Base-by-base conservation (phyloP, 805 yeast genomes). In the Nakazawaea wickerhamii region DNA sequence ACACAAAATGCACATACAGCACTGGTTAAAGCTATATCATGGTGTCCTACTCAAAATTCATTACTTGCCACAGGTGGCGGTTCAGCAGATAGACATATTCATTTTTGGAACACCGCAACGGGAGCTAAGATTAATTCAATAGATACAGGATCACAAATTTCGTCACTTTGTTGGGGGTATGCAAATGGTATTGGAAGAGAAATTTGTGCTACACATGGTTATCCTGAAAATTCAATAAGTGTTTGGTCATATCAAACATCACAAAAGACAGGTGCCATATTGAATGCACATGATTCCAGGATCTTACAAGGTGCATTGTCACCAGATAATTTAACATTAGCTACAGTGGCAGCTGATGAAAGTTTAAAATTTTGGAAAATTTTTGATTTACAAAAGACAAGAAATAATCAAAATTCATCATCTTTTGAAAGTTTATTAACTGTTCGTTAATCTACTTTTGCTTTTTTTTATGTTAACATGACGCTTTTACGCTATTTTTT, bases 11-110 rank as follows among this genome's bases (percentile, higher is more conserved):
- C 79, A 42, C 99, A 91, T 63, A 81, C 77, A 23, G 96, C 98
- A 0, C 98, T 98, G 0, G 96, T 91, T 4, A 93, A 93, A 63
- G 97, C 98, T 1, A 61, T 93, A 38, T 80, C 91, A 7, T 91
- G 97, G 96, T 84, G 95, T 57, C 98, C 98, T 2, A 83, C 83
- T 59, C 91, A 87, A 52, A 67, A 66, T 23, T 82, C 84, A 47
- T 63, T 90, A 41, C 69, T 91, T 40, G 97, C 97, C n/a, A 84
- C 96, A 3, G 99, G 98, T 5, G 99, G 99, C 40, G 99, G 99
- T 13, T 83, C 95, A 10, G 75, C 85, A 25, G 97, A 93, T 63
- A 83, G 80, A 57, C 76, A 81, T 36, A 85, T 91, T 46, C 91
- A 91, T 63, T 87, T 93, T 63, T 93, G 98, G 98, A 93, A 93